These are phyloP conservation scores for Phytophthora litchii DNA, from an alignment of 352 stramenopile genomes.

Conservation along the genomic window DNA sequence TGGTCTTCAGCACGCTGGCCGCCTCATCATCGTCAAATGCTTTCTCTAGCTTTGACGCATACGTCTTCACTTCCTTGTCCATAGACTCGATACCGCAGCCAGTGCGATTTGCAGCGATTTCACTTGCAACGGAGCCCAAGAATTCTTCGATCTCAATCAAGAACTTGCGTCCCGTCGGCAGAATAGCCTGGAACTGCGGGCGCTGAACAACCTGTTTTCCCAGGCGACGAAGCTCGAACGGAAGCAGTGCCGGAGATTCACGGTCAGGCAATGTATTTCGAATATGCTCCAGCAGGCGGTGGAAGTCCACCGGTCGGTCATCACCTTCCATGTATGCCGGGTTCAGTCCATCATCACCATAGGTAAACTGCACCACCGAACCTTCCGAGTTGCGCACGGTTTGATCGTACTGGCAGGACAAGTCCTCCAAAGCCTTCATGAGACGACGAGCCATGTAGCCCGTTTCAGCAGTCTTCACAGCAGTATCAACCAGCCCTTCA, in stretches of 20 bases:
- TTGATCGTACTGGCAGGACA: slow-evolving; percentile 95
- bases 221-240: slow-evolving; percentile 84
- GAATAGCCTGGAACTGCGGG: slow-evolving; percentile 79
- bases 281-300: slow-evolving; percentile 92
- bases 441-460: slow-evolving; percentile 99
- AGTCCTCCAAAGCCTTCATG: slow-evolving; percentile 98
- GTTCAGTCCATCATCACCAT: slow-evolving; percentile 99
- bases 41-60: slow-evolving; percentile 69
- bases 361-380: slow-evolving; percentile 98
- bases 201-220: slow-evolving; percentile 88
- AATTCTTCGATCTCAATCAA: slow-evolving; percentile 91
- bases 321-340: slow-evolving; percentile 96
- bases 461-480: slow-evolving; percentile 99
- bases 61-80: slow-evolving; percentile 68
- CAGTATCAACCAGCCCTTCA: slow-evolving; percentile 99
- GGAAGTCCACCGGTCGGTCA: slow-evolving; percentile 96
- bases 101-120: slow-evolving; percentile 63
- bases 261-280: slow-evolving; percentile 78
- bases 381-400: slow-evolving; percentile 91
- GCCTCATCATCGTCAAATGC: slow-evolving; percentile 65
- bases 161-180: slow-evolving; percentile 90
- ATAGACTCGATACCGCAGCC: slow-evolving; percentile 67
- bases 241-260: slow-evolving; percentile 69
- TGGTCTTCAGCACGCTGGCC: slow-evolving; percentile 24
- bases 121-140: slow-evolving; percentile 60